These are phyloP conservation scores for Theileria parva DNA, from an alignment of 169 alveolate genomes.

Conservation along the genomic window DNA sequence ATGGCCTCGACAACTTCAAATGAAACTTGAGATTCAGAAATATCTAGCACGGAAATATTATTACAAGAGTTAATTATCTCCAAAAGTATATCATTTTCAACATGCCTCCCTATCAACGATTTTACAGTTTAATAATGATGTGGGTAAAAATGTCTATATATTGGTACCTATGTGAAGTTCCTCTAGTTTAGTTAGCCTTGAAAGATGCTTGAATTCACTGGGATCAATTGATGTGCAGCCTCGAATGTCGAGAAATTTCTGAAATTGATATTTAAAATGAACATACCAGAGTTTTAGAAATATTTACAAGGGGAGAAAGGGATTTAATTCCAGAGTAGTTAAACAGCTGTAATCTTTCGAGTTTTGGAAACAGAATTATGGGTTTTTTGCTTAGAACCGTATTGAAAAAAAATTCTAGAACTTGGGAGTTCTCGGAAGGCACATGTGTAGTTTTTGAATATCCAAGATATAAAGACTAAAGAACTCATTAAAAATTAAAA, in stretches of 20 bases:
- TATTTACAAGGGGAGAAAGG: conserved; percentile 4
- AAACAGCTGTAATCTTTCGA: not conserved
- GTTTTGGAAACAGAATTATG: conserved; percentile 4
- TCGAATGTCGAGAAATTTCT: conserved; percentile 41
- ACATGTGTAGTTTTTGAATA: not conserved
- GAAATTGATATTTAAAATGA: not conserved
- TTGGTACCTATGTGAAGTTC: conserved; percentile 32
- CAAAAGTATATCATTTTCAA: conserved; percentile 8
- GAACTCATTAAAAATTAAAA: not conserved
- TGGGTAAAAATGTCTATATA: not conserved
- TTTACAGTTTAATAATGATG: not conserved
- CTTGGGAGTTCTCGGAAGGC: not conserved
- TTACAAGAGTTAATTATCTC: conserved; percentile 28
- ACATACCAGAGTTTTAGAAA: conserved; percentile 16
- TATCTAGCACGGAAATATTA: conserved; percentile 38
- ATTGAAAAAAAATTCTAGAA: conserved; percentile 1
- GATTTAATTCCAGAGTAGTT: conserved; percentile 11
- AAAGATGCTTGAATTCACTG: conserved; percentile 25
- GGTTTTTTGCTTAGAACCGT: not conserved
- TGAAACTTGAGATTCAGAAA: conserved; percentile 45
- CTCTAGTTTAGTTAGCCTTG: conserved; percentile 10
- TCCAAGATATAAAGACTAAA: conserved; percentile 20
- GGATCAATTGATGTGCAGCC: conserved; percentile 48
- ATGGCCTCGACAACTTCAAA: conserved; percentile 24
- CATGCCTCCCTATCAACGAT: not conserved